Evolutionary conservation across 2,329 filamentous ascomycete species (phyloP).

Genomic region (Pseudophaeomoniella oleicola): DNA sequence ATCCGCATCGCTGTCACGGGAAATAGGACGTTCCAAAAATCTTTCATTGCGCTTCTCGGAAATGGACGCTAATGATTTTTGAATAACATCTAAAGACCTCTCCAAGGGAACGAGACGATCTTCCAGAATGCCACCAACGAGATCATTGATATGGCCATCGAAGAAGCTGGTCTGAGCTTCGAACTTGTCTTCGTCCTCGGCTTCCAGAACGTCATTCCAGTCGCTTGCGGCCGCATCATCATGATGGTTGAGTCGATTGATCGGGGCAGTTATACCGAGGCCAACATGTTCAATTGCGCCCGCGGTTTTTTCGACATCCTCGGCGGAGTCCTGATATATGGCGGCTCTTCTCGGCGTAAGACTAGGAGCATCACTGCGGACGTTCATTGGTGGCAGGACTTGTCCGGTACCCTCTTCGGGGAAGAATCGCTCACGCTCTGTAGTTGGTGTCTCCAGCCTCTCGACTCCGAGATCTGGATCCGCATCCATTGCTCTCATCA

Average conservation of each 20-base stretch:
- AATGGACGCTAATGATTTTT: constrained; percentile 49
- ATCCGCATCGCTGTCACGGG: constrained; percentile 67
- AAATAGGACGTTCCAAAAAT: constrained; percentile 28
- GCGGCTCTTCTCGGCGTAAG: constrained; percentile 49
- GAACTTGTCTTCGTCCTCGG: constrained; percentile 71
- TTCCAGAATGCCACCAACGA: constrained; percentile 66
- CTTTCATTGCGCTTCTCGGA: constrained; percentile 57
- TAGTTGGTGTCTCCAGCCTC: constrained; percentile 28
- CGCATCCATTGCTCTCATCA: constrained; percentile 70
- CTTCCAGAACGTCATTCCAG: constrained; percentile 70
- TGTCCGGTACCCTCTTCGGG: constrained; percentile 33
- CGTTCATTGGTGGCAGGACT: constrained; percentile 35
- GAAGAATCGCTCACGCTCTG: neutral
- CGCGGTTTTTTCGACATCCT: neutral
- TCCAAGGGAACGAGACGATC: constrained; percentile 69
- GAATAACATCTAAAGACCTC: constrained; percentile 60
- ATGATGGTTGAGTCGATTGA: constrained; percentile 49
- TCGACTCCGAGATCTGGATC: constrained; percentile 64
- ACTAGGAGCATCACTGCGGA: constrained; percentile 58
- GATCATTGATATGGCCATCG: constrained; percentile 72
- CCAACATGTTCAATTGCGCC: constrained; percentile 37
- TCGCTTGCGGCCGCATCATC: constrained; percentile 60
- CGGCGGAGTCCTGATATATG: neutral
- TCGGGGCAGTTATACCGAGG: constrained; percentile 37
- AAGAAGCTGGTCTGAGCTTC: constrained; percentile 75